These are phyloP conservation scores for Cladosporium cucumerinum DNA, from an alignment of 2,329 filamentous ascomycete genomes.

Conservation along the genomic window DNA sequence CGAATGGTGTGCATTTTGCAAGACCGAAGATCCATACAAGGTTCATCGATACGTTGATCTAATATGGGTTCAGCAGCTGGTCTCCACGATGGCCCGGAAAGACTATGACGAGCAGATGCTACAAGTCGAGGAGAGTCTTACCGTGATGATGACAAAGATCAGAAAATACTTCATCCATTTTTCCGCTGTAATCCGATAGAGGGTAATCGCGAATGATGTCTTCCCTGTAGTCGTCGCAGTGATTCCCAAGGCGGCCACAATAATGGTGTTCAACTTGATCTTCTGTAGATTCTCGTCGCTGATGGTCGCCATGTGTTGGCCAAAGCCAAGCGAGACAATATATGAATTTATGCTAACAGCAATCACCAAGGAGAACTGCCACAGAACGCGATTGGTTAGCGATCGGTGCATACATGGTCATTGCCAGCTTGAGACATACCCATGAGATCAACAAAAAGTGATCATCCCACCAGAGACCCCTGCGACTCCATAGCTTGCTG, in stretches of 20 bases:
- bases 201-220: slow-evolving; percentile 15
- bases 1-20: slow-evolving; percentile 11
- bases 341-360: slow-evolving; percentile 6
- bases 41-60: slow-evolving; percentile 12
- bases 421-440: not conserved
- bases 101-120: not conserved
- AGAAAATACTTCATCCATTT: slow-evolving; percentile 13
- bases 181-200: slow-evolving; percentile 5
- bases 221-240: slow-evolving; percentile 11
- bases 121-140: not conserved
- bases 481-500: slow-evolving; percentile 13
- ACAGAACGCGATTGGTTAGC: not conserved
- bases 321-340: slow-evolving; percentile 9
- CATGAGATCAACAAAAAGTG: slow-evolving; percentile 14
- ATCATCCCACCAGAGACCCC: slow-evolving; percentile 15
- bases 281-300: slow-evolving; percentile 9
- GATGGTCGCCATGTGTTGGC: slow-evolving; percentile 5
- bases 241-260: slow-evolving; percentile 8
- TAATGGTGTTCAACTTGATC: slow-evolving; percentile 13
- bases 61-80: not conserved
- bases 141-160: slow-evolving; percentile 15
- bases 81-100: not conserved
- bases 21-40: slow-evolving; percentile 14
- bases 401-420: not conserved
- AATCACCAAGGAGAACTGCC: slow-evolving; percentile 6